Conservation (phyloP, 768 basidiomycete species). For the Lactarius sanguifluus region DNA sequence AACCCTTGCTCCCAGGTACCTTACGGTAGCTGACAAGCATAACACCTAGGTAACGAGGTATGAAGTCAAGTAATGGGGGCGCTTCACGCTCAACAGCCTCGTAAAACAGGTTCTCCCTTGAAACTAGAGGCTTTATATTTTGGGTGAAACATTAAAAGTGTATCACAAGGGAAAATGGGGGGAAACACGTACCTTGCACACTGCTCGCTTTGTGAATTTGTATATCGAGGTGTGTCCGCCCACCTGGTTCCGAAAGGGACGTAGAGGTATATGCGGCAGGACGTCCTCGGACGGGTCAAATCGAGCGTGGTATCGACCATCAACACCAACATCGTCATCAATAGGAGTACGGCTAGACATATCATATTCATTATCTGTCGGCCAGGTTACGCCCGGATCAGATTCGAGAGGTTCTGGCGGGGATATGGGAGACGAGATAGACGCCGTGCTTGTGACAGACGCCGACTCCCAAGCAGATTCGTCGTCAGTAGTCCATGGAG, state of each 20-base stretch:
- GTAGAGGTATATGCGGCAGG: conserved; percentile 85
- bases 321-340: conserved; percentile 28
- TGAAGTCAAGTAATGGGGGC: conserved; percentile 88
- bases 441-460: conserved; percentile 60
- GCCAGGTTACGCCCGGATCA: conserved; percentile 34
- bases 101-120: conserved; percentile 96
- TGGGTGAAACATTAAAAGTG: conserved; percentile 7
- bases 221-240: conserved; percentile 98
- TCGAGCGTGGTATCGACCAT: conserved; percentile 42
- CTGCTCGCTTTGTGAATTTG: conserved; percentile 95
- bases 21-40: conserved; percentile 97
- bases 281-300: conserved; percentile 52
- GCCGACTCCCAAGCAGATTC: conserved; percentile 76
- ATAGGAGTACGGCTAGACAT: conserved; percentile 17
- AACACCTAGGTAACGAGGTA: conserved; percentile 97
- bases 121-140: conserved; percentile 77
- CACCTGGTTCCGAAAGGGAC: conserved; percentile 96
- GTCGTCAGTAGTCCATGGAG: conserved; percentile 75
- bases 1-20: conserved; percentile 41
- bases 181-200: conserved; percentile 82
- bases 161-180: neutral
- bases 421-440: conserved; percentile 49
- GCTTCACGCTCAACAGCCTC: conserved; percentile 94
- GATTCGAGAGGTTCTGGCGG: conserved; percentile 37
- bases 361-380: conserved; percentile 38